Conservation (phyloP, 306 rosid species). For the Rosa multiflora region DNA sequence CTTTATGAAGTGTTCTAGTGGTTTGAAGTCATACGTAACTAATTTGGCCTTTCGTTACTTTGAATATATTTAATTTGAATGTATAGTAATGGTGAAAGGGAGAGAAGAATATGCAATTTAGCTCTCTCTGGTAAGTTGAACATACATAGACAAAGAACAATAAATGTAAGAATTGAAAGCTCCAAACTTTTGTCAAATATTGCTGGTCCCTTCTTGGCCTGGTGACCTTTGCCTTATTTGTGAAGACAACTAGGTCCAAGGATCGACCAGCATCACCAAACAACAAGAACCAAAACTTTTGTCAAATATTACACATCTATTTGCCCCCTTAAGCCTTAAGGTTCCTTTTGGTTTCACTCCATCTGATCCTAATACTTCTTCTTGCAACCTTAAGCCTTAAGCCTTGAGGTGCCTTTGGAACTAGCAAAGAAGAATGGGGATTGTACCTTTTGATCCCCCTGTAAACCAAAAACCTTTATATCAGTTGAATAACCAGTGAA, state of each 20-base stretch:
- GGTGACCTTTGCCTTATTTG: too few relatives aligned
- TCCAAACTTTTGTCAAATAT: neutral
- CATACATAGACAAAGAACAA: neutral
- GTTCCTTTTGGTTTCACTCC: neutral
- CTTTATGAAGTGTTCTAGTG: neutral
- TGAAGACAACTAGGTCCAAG: too few relatives aligned
- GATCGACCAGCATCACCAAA: too few relatives aligned
- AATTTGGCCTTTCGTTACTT: neutral
- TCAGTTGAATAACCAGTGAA: neutral
- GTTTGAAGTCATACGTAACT: neutral
- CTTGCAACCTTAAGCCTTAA: neutral
- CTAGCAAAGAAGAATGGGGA: neutral
- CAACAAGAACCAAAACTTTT: neutral
- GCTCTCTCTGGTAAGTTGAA: neutral
- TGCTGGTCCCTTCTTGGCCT: too few relatives aligned
- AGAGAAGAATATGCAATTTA: neutral
- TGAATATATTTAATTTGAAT: neutral
- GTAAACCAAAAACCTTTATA: neutral
- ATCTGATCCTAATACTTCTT: neutral
- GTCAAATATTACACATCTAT: neutral
- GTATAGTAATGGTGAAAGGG: neutral
- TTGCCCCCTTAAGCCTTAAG: neutral
- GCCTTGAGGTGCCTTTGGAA: neutral
- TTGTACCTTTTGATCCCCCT: neutral
- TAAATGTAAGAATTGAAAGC: neutral